Conservation (phyloP, 192 early-diverging fungal genomes). For the Coemansia sp. region DNA sequence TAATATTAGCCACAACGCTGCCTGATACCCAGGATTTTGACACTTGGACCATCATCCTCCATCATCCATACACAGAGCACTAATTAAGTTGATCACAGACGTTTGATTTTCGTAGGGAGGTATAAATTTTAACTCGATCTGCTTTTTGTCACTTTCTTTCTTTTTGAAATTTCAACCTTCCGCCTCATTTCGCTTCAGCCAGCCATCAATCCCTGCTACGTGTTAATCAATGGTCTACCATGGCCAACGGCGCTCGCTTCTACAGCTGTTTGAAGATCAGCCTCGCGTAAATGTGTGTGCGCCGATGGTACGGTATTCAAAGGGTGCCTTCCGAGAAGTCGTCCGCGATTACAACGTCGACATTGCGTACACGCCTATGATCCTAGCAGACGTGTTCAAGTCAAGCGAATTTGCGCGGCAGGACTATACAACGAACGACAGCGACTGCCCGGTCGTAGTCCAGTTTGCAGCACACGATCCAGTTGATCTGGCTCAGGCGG, state of each 20-base stretch:
- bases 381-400: conserved; percentile 90
- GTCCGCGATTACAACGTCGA: conserved; percentile 86
- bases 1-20: neutral
- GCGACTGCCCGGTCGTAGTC: conserved; percentile 88
- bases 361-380: conserved; percentile 96
- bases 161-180: neutral
- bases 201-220: neutral
- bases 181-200: neutral
- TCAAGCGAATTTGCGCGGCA: conserved; percentile 80
- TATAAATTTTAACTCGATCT: too few relatives aligned
- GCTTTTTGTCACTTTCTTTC: neutral
- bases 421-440: conserved; percentile 81
- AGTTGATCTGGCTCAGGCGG: conserved; percentile 82
- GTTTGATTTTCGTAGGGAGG: too few relatives aligned
- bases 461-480: conserved; percentile 92
- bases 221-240: conserved; percentile 32
- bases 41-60: neutral
- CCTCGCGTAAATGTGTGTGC: conserved; percentile 82
- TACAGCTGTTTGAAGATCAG: conserved; percentile 63
- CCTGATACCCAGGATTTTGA: neutral
- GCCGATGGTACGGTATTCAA: conserved; percentile 98
- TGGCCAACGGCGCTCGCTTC: conserved; percentile 40
- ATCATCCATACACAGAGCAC: neutral
- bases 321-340: conserved; percentile 88
- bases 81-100: too few relatives aligned